Conservation (phyloP, 768 basidiomycete genomes). For the Agaricus sinodeliciosus region DNA sequence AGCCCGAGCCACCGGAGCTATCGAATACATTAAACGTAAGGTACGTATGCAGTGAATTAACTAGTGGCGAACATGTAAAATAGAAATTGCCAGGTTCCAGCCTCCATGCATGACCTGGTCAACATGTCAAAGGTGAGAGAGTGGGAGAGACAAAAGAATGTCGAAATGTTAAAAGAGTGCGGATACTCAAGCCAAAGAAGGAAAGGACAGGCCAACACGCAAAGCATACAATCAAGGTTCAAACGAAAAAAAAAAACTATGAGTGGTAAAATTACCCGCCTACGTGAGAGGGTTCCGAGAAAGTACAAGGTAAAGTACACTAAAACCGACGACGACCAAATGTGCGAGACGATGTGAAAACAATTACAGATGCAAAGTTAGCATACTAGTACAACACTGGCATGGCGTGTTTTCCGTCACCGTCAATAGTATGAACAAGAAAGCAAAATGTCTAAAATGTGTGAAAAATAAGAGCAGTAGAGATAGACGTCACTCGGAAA, state of each 20-base stretch:
- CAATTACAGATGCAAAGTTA: conserved; percentile 6
- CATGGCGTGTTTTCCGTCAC: conserved; percentile 3
- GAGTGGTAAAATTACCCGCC: conserved; percentile 1
- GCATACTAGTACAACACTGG: conserved; percentile 9
- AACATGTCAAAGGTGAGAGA: background rate
- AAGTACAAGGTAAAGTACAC: conserved; percentile 5
- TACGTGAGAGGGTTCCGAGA: background rate
- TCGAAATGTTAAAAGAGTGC: background rate
- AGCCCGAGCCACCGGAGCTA: background rate
- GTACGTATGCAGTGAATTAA: background rate
- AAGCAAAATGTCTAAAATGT: conserved; percentile 2
- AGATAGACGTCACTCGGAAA: conserved; percentile 3
- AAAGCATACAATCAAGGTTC: too few relatives aligned
- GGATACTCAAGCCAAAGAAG: too few relatives aligned
- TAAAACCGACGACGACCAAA: background rate
- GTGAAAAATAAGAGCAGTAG: conserved; percentile 6
- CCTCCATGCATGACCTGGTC: conserved; percentile 3
- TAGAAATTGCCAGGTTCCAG: background rate
- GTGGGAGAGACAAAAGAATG: background rate
- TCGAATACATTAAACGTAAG: background rate
- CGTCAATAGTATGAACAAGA: background rate
- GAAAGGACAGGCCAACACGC: too few relatives aligned
- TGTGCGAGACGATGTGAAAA: too few relatives aligned
- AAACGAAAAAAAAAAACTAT: too few relatives aligned
- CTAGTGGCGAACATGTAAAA: too few relatives aligned